Evolutionary conservation across 176 grass and related monocot species (phyloP).

Genomic region (Cenchrus americanus): DNA sequence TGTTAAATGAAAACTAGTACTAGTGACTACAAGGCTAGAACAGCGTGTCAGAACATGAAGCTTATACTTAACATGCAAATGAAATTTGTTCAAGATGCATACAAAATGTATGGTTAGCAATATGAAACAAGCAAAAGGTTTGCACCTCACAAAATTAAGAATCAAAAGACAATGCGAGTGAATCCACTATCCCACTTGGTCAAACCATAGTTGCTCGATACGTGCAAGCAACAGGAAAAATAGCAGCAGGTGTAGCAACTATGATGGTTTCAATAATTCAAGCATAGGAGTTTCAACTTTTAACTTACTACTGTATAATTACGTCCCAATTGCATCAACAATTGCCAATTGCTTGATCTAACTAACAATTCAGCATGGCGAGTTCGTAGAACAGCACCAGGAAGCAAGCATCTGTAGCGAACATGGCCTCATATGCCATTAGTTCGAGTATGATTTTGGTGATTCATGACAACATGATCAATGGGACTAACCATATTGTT

Average conservation of each 20-base stretch:
- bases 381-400: slow-evolving; percentile 14
- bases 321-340: slow-evolving; percentile 3
- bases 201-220: slow-evolving; percentile 35
- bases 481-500: too few species aligned
- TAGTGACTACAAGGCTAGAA: slow-evolving; percentile 1
- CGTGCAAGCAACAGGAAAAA: slow-evolving; percentile 41
- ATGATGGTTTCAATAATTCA: slow-evolving; percentile 23
- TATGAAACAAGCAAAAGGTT: slow-evolving; percentile 7
- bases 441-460: too few species aligned
- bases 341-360: slow-evolving; percentile 17
- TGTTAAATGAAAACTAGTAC: background rate
- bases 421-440: too few species aligned
- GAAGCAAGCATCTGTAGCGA: slow-evolving; percentile 59
- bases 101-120: background rate
- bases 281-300: slow-evolving; percentile 25
- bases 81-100: slow-evolving; percentile 12
- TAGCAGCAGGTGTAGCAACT: background rate
- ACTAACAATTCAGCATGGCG: slow-evolving; percentile 22
- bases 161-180: slow-evolving; percentile 14
- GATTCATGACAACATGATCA: too few species aligned
- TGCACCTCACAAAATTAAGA: slow-evolving; percentile 5
- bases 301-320: slow-evolving; percentile 10
- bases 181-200: slow-evolving; percentile 27
- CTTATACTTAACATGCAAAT: slow-evolving; percentile 19
- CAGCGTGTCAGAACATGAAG: background rate